These are phyloP conservation scores for Straminergon stramineum DNA, from an alignment of 225 moss, liverwort and hornwort species.

Conservation along the genomic window DNA sequence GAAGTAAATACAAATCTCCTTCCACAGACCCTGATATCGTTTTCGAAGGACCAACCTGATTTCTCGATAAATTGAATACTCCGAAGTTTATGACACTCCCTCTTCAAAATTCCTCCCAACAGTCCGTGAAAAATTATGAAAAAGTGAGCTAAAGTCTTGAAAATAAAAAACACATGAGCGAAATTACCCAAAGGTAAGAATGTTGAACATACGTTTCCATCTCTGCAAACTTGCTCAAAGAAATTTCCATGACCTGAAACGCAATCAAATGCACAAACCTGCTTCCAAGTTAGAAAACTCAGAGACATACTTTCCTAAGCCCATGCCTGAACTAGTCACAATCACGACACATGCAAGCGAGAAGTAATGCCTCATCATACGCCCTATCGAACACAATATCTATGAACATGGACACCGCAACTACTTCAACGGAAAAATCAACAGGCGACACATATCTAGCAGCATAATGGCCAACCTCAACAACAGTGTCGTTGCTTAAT, in stretches of 20 bases:
- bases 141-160: background rate
- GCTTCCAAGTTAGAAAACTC: conserved; percentile 6
- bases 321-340: background rate
- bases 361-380: background rate
- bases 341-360: background rate
- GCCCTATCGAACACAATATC: background rate
- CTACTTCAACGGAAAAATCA: background rate
- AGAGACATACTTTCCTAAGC: background rate
- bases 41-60: background rate
- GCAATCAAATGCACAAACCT: conserved; percentile 8
- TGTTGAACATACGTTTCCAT: conserved; percentile 48
- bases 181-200: conserved; percentile 16
- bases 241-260: conserved; percentile 52
- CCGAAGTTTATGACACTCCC: background rate
- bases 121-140: background rate
- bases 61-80: background rate
- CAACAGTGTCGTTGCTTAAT: background rate
- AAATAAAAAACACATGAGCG: background rate
- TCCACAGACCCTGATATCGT: background rate
- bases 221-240: conserved; percentile 36
- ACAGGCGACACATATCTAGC: background rate
- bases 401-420: background rate
- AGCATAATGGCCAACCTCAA: background rate
- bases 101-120: background rate
- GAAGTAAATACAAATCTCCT: background rate